phyloP scores from a whole-genome alignment of 176 grass and related monocot species.

The Cocos nucifera region DNA sequence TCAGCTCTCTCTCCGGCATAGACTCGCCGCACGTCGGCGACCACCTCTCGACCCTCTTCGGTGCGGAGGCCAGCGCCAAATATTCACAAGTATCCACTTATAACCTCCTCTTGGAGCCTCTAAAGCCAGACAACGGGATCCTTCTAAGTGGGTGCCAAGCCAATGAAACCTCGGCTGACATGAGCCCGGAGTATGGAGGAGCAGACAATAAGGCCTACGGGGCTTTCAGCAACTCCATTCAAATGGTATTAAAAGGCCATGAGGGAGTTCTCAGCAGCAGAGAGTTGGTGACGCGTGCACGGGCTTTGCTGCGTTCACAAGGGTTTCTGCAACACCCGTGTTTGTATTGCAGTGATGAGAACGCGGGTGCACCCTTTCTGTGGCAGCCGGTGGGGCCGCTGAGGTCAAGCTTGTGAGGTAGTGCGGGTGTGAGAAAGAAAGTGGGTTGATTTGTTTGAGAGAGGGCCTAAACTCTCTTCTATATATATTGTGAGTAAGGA shows the following conservation, averaged over 20 bases:
- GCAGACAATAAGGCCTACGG: constrained; percentile 41
- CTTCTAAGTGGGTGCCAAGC: constrained; percentile 79
- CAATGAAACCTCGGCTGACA: constrained; percentile 63
- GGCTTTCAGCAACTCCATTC: constrained; percentile 52
- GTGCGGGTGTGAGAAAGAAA: too few relatives aligned
- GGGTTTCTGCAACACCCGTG: constrained; percentile 56
- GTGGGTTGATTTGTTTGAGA: too few relatives aligned
- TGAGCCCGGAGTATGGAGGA: constrained; percentile 9
- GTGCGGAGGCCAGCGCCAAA: constrained; percentile 48
- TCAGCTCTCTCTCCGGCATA: constrained; percentile 39
- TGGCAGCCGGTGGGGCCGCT: background rate
- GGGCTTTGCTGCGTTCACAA: constrained; percentile 22
- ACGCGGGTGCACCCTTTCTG: constrained; percentile 48
- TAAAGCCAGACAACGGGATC: constrained; percentile 34
- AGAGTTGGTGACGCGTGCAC: constrained; percentile 38
- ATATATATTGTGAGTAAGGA: too few relatives aligned
- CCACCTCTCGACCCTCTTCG: constrained; percentile 59
- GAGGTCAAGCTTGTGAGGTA: too few relatives aligned
- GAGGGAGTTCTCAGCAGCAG: constrained; percentile 40
- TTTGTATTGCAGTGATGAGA: constrained; percentile 61
- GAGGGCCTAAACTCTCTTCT: too few relatives aligned
- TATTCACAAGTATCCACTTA: background rate
- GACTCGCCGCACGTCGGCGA: constrained; percentile 44
- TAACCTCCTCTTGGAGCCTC: background rate
- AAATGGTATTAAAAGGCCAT: constrained; percentile 38